Conservation (phyloP, 371 early-diverging fungal species). For the Rhizopus arrhizus region DNA sequence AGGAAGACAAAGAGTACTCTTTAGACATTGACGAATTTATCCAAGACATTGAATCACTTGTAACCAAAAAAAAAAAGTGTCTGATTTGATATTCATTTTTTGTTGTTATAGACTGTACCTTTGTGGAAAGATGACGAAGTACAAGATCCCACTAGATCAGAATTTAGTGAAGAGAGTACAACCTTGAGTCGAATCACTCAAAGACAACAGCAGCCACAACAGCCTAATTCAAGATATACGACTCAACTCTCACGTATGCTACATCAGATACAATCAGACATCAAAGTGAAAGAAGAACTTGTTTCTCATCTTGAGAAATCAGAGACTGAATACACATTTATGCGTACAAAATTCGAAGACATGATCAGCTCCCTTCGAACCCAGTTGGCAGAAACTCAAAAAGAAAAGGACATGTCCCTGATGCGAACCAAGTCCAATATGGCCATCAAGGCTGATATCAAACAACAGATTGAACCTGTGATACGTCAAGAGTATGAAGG, state of each 20-base stretch:
- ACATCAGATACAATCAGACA: slow-evolving; percentile 72
- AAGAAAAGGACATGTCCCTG: slow-evolving; percentile 70
- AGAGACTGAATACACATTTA: slow-evolving; percentile 56
- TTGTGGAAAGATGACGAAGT: slow-evolving; percentile 28
- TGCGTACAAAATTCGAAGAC: slow-evolving; percentile 73
- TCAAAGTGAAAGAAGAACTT: slow-evolving; percentile 66
- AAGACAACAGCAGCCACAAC: neutral
- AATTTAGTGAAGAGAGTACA: neutral
- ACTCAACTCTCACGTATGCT: slow-evolving; percentile 52
- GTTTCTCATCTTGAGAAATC: slow-evolving; percentile 60
- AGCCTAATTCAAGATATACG: slow-evolving; percentile 20
- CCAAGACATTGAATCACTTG: slow-evolving; percentile 39
- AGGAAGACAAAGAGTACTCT: slow-evolving; percentile 37
- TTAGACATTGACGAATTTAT: slow-evolving; percentile 27
- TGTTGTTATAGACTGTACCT: slow-evolving; percentile 32
- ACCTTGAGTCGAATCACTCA: neutral
- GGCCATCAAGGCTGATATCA: slow-evolving; percentile 27
- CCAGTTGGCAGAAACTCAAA: slow-evolving; percentile 60
- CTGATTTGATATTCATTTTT: neutral
- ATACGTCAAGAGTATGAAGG: slow-evolving; percentile 61
- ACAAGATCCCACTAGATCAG: neutral
- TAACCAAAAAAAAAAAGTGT: neutral
- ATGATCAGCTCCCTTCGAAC: slow-evolving; percentile 62
- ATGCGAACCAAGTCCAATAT: slow-evolving; percentile 29
- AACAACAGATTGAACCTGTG: slow-evolving; percentile 36